A percentile compares a stretch with the other conserved stretches of the same genome.
These are phyloP conservation scores for Phytopythium sindhum DNA, from an alignment of 352 stramenopile species.

Conservation along the genomic window DNA sequence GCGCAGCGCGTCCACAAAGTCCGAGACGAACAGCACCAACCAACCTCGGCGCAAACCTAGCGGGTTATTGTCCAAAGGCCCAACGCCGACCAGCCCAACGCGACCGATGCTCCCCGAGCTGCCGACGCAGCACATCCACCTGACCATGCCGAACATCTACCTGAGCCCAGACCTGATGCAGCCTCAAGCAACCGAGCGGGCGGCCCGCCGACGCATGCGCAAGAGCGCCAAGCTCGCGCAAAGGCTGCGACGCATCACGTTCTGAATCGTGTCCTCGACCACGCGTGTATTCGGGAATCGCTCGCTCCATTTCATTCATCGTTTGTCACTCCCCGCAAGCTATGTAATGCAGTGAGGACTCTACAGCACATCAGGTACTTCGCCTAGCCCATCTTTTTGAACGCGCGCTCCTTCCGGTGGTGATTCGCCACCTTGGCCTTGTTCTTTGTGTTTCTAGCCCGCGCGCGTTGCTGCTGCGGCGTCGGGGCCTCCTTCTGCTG, in stretches of 20 bases:
- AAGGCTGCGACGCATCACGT: slow-evolving; percentile 44
- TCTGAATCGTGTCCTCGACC: slow-evolving; percentile 12
- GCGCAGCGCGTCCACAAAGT: neutral
- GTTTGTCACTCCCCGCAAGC: neutral
- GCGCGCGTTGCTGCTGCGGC: slow-evolving; percentile 39
- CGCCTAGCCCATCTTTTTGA: slow-evolving; percentile 73
- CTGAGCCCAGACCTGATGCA: slow-evolving; percentile 45
- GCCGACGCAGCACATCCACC: slow-evolving; percentile 28
- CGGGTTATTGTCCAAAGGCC: slow-evolving; percentile 4
- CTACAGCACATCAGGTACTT: neutral
- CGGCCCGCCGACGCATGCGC: slow-evolving; percentile 32
- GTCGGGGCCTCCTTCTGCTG: slow-evolving; percentile 21
- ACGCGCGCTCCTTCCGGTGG: slow-evolving; percentile 75
- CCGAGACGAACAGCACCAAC: neutral
- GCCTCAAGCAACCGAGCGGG: slow-evolving; percentile 30
- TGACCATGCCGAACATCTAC: slow-evolving; percentile 60
- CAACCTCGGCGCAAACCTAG: neutral
- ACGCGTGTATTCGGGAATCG: neutral
- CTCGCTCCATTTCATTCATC: neutral
- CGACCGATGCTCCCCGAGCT: slow-evolving; percentile 22
- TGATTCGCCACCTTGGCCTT: slow-evolving; percentile 82
- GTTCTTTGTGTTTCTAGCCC: slow-evolving; percentile 62
- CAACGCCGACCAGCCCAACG: slow-evolving; percentile 14
- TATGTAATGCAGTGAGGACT: neutral
- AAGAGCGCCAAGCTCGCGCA: slow-evolving; percentile 41